Base-by-base conservation (phyloP, 345 rosid species). In the Abelmoschus esculentus region DNA sequence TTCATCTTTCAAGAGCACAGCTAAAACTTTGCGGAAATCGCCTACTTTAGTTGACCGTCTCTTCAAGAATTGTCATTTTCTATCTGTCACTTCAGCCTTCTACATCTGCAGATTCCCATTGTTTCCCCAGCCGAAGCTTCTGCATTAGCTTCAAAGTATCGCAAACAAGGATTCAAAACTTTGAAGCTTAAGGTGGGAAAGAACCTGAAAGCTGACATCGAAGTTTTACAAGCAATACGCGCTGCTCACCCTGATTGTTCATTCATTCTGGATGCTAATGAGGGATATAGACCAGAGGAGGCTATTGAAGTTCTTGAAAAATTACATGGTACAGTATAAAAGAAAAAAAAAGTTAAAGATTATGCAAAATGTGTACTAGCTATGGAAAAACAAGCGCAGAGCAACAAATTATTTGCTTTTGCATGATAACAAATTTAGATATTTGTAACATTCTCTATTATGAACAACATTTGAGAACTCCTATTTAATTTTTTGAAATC, bases 161-260 rank as follows among this genome's bases (percentile, higher is more conserved):
- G 72, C 57, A 77, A 80, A 74, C 86, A 80, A 77, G 97, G 97
- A 61, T 91, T 93, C 80, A 74, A 85, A 69, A 91, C 88, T 61
- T 80, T 93, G 84, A 93, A 93, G 86, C 91, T 93, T 52, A 93
- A 91, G 82, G 96, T 93, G 64, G 97, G 98, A 70, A 93, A 86
- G 85, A 81, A 91, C 67, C 84, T 91, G 46, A 72, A 79, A 91
- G 78, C 88, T 38, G 98, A 91, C 80, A 80, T 91, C 17, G 77
- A 91, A 71, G 95, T 88, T 76, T 89, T 91, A 63, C 92, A 80
- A 78, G 96, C 97, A 14, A 91, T 91, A 80, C 88, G 92, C 28
- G 84, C 26, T 10, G 96, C 72, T 34, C 90, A 88, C 59, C 93
- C 97, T 57, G 70, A 81, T 75, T 91, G 93, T 76, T 86, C 80